These are phyloP conservation scores for Mariannaea sp. DNA, from an alignment of 2,329 filamentous ascomycete species.

Conservation along the genomic window DNA sequence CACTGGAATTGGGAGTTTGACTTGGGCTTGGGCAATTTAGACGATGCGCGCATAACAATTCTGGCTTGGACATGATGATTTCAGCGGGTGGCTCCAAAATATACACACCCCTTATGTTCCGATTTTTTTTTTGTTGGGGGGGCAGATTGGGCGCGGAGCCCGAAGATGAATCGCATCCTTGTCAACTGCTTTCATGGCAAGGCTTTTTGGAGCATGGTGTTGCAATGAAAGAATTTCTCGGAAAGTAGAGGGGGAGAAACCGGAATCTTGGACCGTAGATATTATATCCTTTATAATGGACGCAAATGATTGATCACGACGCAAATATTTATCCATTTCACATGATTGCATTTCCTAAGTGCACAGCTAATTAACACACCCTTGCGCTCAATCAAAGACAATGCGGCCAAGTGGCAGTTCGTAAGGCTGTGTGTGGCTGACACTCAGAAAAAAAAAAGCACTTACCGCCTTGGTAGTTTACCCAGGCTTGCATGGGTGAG, in stretches of 20 bases:
- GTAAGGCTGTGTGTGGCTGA: background rate
- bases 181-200: slow-evolving; percentile 26
- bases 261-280: slow-evolving; percentile 30
- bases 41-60: slow-evolving; percentile 26
- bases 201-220: slow-evolving; percentile 30
- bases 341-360: background rate
- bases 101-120: slow-evolving; percentile 24
- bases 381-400: too few relatives aligned
- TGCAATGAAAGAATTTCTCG: slow-evolving; percentile 23
- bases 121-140: slow-evolving; percentile 34
- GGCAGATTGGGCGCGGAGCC: slow-evolving; percentile 27
- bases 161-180: slow-evolving; percentile 33
- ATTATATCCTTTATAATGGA: slow-evolving; percentile 33
- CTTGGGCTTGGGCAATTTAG: slow-evolving; percentile 28
- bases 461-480: background rate
- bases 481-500: too few relatives aligned
- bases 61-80: slow-evolving; percentile 32
- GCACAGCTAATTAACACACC: background rate
- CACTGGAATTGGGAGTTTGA: slow-evolving; percentile 36
- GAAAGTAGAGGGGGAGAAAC: slow-evolving; percentile 17
- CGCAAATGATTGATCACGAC: slow-evolving; percentile 22
- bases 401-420: background rate
- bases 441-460: background rate
- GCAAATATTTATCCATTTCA: slow-evolving; percentile 1
- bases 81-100: slow-evolving; percentile 24